Evolutionary conservation across 169 alveolate species (phyloP).

Genomic region (Plasmodium malariae): DNA sequence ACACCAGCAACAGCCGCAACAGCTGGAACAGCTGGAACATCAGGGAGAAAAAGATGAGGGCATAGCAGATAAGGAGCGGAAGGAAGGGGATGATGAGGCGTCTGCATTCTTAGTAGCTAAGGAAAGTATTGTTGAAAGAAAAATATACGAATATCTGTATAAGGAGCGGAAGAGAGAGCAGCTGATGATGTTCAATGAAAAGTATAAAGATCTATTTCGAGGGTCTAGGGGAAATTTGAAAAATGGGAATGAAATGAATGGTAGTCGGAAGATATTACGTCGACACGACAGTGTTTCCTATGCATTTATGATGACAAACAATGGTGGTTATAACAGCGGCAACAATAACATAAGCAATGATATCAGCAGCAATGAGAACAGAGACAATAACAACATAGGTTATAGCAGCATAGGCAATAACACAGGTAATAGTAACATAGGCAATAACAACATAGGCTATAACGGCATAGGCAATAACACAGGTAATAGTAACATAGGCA

Average conservation of each 20-base stretch:
- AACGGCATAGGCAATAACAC: neutral
- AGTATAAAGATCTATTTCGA: slow-evolving; percentile 20
- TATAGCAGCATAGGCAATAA: neutral
- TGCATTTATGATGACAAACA: too few species aligned
- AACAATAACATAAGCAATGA: too few species aligned
- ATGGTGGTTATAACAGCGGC: too few species aligned
- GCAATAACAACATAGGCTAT: neutral
- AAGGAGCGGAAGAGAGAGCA: slow-evolving; percentile 13
- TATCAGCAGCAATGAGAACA: too few species aligned
- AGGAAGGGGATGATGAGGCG: neutral
- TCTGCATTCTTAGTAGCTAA: neutral
- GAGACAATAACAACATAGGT: too few species aligned
- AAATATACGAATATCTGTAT: neutral
- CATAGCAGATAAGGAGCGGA: neutral
- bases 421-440: neutral
- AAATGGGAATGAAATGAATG: neutral
- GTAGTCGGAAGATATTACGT: neutral
- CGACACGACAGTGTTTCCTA: neutral
- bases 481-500: neutral
- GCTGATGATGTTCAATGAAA: neutral
- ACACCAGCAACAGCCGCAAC: neutral
- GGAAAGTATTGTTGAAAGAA: neutral
- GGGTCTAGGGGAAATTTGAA: neutral
- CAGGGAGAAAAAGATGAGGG: neutral
- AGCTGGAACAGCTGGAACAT: neutral